Evolutionary conservation across 1,139 yeast genomes (phyloP).

Genomic region (Tardiomyces blankii): DNA sequence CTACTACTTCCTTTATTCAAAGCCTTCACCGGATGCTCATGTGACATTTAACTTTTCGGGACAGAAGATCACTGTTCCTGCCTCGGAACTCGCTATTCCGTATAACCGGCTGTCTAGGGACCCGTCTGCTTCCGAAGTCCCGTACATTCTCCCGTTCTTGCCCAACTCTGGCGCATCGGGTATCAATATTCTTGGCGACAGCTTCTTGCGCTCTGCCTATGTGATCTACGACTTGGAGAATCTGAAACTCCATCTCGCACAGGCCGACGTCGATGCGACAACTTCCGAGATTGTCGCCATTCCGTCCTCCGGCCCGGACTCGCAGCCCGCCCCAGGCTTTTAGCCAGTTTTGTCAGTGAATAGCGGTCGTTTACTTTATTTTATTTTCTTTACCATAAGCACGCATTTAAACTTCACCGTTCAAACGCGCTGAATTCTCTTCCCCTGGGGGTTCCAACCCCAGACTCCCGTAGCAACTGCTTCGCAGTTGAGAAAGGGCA

Average conservation of each 20-base stretch:
- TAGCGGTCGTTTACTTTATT: not conserved
- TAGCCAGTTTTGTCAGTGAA: not conserved
- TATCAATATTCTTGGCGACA: not conserved
- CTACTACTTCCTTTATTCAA: not conserved
- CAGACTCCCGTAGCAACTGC: too few species aligned
- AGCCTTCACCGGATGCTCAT: not conserved
- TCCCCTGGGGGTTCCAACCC: too few species aligned
- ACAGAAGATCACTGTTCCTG: constrained; percentile 30
- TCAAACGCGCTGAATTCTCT: too few species aligned
- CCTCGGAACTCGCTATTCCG: constrained; percentile 26
- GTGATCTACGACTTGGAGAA: constrained; percentile 66
- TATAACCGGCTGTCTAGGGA: not conserved
- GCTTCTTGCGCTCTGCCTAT: constrained; percentile 42
- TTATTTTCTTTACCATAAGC: too few species aligned
- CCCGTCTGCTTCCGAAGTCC: too few species aligned
- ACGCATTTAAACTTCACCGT: too few species aligned
- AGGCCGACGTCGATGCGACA: constrained; percentile 29
- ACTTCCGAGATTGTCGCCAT: not conserved
- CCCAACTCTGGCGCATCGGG: too few species aligned
- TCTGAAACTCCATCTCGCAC: constrained; percentile 53
- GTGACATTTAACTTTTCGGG: constrained; percentile 33
- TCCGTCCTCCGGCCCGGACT: not conserved
- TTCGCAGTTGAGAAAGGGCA: too few species aligned
- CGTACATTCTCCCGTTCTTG: too few species aligned
- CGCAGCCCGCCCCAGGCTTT: not conserved